Conservation (phyloP, 345 rosid genomes). For the Eucalyptus marginata region DNA sequence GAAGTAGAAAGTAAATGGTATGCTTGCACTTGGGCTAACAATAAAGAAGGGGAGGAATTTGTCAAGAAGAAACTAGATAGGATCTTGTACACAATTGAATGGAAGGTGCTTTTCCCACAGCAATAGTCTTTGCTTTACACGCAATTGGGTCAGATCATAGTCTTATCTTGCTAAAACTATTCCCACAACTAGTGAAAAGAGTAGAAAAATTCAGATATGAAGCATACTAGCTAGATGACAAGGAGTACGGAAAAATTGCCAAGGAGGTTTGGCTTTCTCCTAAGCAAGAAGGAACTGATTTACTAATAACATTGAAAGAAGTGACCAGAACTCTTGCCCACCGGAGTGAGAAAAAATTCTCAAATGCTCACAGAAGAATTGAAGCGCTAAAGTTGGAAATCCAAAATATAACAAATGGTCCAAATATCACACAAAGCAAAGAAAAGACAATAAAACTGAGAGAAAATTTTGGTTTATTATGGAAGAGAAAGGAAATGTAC, state of each 20-base stretch:
- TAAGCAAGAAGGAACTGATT: not conserved
- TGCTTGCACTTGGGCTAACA: not conserved
- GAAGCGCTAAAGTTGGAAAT: too few species aligned
- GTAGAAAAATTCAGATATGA: not conserved
- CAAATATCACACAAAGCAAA: not conserved
- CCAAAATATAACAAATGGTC: not conserved
- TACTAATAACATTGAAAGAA: not conserved
- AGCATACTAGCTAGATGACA: not conserved
- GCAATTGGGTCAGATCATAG: not conserved
- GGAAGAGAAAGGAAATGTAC: not conserved
- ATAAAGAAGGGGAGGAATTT: not conserved
- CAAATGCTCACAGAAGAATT: not conserved
- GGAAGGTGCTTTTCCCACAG: not conserved
- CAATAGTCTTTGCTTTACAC: not conserved
- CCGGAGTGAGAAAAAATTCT: not conserved
- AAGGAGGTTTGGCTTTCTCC: not conserved
- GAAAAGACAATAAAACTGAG: not conserved
- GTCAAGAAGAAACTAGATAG: not conserved
- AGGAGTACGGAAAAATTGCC: not conserved
- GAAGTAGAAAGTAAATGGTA: not conserved
- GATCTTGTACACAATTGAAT: not conserved
- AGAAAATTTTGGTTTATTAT: not conserved
- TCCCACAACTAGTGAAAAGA: not conserved
- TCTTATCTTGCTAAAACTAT: not conserved
- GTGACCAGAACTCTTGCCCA: not conserved